Base-by-base conservation (phyloP, 768 basidiomycete species). In the Tephrocybe rancida region DNA sequence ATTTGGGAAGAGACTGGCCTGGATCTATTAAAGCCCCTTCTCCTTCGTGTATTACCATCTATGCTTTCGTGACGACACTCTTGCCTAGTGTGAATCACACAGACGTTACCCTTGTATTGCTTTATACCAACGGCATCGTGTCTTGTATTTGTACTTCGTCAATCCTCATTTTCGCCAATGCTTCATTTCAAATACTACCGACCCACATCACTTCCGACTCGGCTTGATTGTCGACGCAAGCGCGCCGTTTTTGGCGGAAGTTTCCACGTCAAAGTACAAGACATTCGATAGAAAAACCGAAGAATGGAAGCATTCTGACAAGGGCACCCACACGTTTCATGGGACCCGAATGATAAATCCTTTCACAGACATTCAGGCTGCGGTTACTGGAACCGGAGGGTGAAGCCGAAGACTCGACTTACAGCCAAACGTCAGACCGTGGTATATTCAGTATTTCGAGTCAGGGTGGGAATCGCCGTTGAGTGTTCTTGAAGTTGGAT, bases 1-100 rank as follows among this genome's bases (percentile, higher is more conserved):
- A 1, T 81, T 86, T 57, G 68, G 76, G 24, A 61, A 63, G 52
- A 67, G 61, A 35, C 43, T 48, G 10, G 21, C 37, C 22, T 55
- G 53, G 58, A 42, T 56, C 5, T 26, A 41, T 22, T 61, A 50
- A 49, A 24, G 34, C 30, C 5, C 9, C 16, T 24, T 19, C 34
- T 11, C 32, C 14, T 21, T 25, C 1, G 18, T 24, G 16, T 19
- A 13, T 37, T 19, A 7, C 5, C 2, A 5, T 13, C 19, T 34
- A 25, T 52, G n/a, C n/a, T 44, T 44, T 44, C 39, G n/a, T 21
- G 18, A 21, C 6, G 5, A 3, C 8, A 16, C 5, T 9, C 11
- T 13, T 41, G 11, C n/a, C 9, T n/a, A 6, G 5, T 37, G 35
- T 37, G 16, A 6, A 13, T 11, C 5, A 37, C 7, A 13, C 13